A percentile compares a stretch with the other conserved stretches of the same genome.
Conservation (phyloP, 2,329 filamentous ascomycete species). For the Dothiorella sarmentorum region DNA sequence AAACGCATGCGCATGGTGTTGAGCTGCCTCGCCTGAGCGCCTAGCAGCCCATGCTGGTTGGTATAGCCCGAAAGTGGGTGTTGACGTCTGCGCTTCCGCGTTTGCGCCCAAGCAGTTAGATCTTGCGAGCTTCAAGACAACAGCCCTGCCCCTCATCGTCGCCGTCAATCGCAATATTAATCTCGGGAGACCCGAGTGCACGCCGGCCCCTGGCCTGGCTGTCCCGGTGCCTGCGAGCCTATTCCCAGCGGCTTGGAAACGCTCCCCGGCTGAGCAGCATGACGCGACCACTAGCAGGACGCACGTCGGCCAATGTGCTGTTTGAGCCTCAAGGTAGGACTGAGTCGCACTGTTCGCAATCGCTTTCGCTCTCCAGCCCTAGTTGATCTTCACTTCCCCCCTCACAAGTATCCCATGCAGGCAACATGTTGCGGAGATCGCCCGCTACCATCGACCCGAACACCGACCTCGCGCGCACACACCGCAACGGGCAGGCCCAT, state of each 20-base stretch:
- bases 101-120: slow-evolving; percentile 1
- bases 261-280: slow-evolving; percentile 7
- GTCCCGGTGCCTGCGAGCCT: not conserved
- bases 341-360: slow-evolving; percentile 11
- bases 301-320: slow-evolving; percentile 5
- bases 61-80: too few relatives aligned
- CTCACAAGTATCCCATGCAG: too few relatives aligned
- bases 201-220: not conserved
- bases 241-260: slow-evolving; percentile 9
- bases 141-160: not conserved
- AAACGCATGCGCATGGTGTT: slow-evolving; percentile 12
- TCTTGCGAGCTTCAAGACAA: not conserved
- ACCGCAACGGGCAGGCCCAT: too few relatives aligned
- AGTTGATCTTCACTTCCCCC: too few relatives aligned
- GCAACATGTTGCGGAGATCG: slow-evolving; percentile 6
- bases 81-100: not conserved
- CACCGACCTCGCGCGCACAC: not conserved
- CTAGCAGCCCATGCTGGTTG: not conserved
- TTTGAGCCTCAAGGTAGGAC: slow-evolving; percentile 6
- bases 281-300: slow-evolving; percentile 3
- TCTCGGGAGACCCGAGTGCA: slow-evolving; percentile 3
- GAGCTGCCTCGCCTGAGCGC: slow-evolving; percentile 1
- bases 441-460: not conserved
- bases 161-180: slow-evolving; percentile 11
- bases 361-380: slow-evolving; percentile 9